phyloP scores from a whole-genome alignment of 2,329 filamentous ascomycete species.

The Aspergillus brasiliensis region DNA sequence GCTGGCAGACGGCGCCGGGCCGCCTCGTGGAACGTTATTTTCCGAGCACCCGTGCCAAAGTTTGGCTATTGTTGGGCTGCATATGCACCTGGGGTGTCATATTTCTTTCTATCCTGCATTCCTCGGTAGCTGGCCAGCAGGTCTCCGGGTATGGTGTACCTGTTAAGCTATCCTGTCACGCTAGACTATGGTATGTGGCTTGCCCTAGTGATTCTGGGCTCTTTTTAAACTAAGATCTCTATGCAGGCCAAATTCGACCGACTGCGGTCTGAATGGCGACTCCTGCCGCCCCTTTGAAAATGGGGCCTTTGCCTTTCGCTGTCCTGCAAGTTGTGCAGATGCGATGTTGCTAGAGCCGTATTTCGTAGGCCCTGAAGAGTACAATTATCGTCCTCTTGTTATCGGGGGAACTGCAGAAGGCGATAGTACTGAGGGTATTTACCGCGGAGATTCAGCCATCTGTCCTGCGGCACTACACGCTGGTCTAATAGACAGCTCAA shows the following conservation, averaged over 20 bases:
- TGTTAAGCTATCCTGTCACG: slow-evolving; percentile 38
- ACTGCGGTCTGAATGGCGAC: slow-evolving; percentile 60
- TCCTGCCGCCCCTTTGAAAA: slow-evolving; percentile 60
- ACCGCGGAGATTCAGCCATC: slow-evolving; percentile 64
- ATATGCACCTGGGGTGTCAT: slow-evolving; percentile 36
- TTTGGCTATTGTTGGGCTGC: slow-evolving; percentile 28
- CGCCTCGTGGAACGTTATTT: slow-evolving; percentile 35
- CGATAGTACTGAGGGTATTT: slow-evolving; percentile 48
- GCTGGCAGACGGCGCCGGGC: slow-evolving; percentile 36
- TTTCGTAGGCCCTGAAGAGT: slow-evolving; percentile 57
- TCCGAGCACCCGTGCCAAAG: slow-evolving; percentile 26
- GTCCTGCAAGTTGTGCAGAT: slow-evolving; percentile 59
- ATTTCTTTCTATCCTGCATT: slow-evolving; percentile 36
- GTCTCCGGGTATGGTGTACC: slow-evolving; percentile 37
- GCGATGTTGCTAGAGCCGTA: slow-evolving; percentile 57
- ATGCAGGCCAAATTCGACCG: slow-evolving; percentile 37
- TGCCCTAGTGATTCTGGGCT: neutral
- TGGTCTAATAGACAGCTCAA: slow-evolving; percentile 56
- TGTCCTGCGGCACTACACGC: slow-evolving; percentile 63
- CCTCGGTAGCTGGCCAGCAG: slow-evolving; percentile 33
- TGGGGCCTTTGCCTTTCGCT: slow-evolving; percentile 57
- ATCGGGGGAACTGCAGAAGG: slow-evolving; percentile 54
- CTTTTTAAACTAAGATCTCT: slow-evolving; percentile 8
- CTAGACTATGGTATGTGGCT: slow-evolving; percentile 42
- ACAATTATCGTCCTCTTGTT: slow-evolving; percentile 58